Percentiles rank a stretch among this genome's conserved stretches.
Evolutionary conservation across 345 rosid species (phyloP).

Genomic region (Syzygium aromaticum): DNA sequence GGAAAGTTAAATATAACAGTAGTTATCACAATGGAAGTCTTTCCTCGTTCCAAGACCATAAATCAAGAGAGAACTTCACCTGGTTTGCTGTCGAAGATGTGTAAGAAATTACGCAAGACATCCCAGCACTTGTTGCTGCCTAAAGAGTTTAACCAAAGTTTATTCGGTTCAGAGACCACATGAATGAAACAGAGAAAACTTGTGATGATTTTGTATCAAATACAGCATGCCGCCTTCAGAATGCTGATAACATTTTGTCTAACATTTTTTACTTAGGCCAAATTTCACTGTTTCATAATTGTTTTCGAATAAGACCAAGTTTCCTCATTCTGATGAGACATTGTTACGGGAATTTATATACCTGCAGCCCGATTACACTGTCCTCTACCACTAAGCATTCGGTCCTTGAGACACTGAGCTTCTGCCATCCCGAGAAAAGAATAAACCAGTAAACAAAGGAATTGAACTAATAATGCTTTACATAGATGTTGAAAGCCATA

Average conservation of each 20-base stretch:
- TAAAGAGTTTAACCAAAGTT: constrained; percentile 13
- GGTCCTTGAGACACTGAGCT: constrained; percentile 53
- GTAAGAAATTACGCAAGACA: constrained; percentile 78
- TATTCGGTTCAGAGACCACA: neutral
- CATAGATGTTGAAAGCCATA: neutral
- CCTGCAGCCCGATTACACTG: constrained; percentile 91
- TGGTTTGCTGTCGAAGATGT: constrained; percentile 89
- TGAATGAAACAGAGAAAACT: neutral
- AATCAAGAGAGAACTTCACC: constrained; percentile 24
- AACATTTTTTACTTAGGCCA: neutral
- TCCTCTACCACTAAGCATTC: constrained; percentile 94
- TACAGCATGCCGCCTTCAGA: neutral
- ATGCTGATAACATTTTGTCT: neutral
- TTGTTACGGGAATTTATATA: constrained; percentile 2
- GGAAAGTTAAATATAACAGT: neutral
- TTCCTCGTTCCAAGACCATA: neutral
- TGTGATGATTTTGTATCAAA: neutral
- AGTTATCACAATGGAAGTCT: neutral
- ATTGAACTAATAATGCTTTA: neutral
- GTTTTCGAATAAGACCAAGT: neutral
- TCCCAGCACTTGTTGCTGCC: constrained; percentile 90
- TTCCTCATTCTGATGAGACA: neutral
- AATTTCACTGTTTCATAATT: neutral
- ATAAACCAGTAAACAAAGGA: neutral
- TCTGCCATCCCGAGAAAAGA: constrained; percentile 30